Conservation (phyloP, 1,139 yeast genomes). For the Nakaseomyces delphensis region DNA sequence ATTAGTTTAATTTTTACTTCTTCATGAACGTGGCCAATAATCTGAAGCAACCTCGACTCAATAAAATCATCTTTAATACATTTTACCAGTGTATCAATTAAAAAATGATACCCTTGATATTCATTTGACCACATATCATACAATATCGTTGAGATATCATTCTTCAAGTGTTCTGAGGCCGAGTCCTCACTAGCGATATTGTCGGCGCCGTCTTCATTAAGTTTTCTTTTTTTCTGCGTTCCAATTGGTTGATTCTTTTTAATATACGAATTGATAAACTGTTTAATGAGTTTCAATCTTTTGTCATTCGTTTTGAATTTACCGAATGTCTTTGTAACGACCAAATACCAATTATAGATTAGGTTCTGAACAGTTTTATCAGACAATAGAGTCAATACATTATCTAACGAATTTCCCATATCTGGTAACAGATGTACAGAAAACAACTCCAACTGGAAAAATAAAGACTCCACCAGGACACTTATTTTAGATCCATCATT, state of each 20-base stretch:
- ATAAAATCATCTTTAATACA: conserved; percentile 16
- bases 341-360: conserved; percentile 2
- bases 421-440: conserved; percentile 2
- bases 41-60: conserved; percentile 10
- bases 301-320: conserved; percentile 5
- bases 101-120: conserved; percentile 18
- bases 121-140: conserved; percentile 15
- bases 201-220: conserved; percentile 10
- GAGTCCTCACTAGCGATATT: conserved; percentile 13
- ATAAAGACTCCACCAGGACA: background rate
- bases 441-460: conserved; percentile 5
- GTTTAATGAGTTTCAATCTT: conserved; percentile 3
- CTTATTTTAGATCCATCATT: conserved; percentile 1
- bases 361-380: background rate
- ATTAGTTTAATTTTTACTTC: conserved; percentile 1
- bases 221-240: background rate
- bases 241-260: background rate
- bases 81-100: conserved; percentile 13
- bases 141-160: conserved; percentile 17
- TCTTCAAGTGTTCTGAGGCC: conserved; percentile 10
- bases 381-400: background rate
- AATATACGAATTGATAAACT: conserved; percentile 2
- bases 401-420: background rate
- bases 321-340: background rate
- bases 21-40: background rate